These are phyloP conservation scores for Phyllosticta citribraziliensis DNA, from an alignment of 2,329 filamentous ascomycete genomes.

Conservation along the genomic window DNA sequence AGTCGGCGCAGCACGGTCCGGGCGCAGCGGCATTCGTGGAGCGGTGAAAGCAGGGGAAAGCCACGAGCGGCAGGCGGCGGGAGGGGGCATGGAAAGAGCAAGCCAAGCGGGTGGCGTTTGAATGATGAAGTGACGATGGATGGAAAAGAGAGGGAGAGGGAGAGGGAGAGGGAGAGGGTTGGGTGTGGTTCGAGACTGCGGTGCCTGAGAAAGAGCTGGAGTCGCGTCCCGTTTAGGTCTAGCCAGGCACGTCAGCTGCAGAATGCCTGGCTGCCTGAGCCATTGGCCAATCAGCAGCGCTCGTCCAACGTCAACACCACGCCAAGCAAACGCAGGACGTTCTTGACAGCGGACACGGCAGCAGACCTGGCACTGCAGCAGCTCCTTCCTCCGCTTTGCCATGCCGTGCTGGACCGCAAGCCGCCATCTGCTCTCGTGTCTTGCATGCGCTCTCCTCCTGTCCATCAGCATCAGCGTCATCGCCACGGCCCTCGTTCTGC, in stretches of 20 bases:
- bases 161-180: not conserved
- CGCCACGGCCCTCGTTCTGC: not conserved
- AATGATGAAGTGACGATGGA: no score
- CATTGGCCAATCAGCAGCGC: not conserved
- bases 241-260: not conserved
- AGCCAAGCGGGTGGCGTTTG: not conserved
- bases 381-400: not conserved
- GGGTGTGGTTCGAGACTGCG: not conserved
- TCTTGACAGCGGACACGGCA: not conserved
- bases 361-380: not conserved
- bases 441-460: not conserved
- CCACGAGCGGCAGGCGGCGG: not conserved
- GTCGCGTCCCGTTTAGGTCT: not conserved
- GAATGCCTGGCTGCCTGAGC: not conserved
- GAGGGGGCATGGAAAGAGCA: not conserved
- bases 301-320: not conserved
- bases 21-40: not conserved
- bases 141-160: not conserved
- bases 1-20: not conserved
- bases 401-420: not conserved
- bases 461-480: not conserved
- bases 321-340: not conserved
- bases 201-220: not conserved
- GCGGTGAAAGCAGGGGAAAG: not conserved
- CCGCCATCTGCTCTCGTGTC: not conserved